A percentile compares a stretch with the other conserved stretches of the same genome.
These are phyloP conservation scores for Penicillium digitatum DNA, from an alignment of 2,329 filamentous ascomycete genomes.

Conservation along the genomic window DNA sequence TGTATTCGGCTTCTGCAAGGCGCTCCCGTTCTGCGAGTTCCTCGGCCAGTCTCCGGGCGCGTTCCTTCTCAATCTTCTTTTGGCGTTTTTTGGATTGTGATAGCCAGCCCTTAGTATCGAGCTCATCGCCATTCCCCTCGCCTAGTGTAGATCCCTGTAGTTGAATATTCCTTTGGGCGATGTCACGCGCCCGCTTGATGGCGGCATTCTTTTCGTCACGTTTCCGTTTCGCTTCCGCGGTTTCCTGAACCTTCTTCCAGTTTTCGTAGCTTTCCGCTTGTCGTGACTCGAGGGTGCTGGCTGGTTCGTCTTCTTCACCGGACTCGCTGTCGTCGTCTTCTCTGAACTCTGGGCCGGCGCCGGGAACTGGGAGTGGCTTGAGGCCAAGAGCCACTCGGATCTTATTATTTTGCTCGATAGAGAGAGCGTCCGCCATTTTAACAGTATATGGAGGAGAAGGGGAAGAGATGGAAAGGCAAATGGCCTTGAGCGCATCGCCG, in stretches of 20 bases:
- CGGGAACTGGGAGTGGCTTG: constrained; percentile 81
- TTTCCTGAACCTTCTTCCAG: constrained; percentile 61
- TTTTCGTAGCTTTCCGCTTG: constrained; percentile 44
- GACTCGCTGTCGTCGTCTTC: constrained; percentile 45
- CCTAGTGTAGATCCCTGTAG: constrained; percentile 81
- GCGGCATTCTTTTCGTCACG: constrained; percentile 77
- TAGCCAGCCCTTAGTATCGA: constrained; percentile 83
- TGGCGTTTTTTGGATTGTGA: constrained; percentile 87
- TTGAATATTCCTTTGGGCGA: constrained; percentile 68
- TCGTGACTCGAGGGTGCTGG: constrained; percentile 75
- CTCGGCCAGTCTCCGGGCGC: constrained; percentile 66
- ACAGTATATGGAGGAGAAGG: constrained; percentile 3
- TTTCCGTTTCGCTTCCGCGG: constrained; percentile 66
- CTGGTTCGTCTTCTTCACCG: constrained; percentile 62
- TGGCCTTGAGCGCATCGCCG: not conserved
- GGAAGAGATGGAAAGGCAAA: not conserved
- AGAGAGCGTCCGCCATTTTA: constrained; percentile 55
- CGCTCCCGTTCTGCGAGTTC: constrained; percentile 74
- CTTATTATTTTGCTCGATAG: constrained; percentile 91
- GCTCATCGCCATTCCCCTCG: constrained; percentile 62
- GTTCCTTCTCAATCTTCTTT: constrained; percentile 76
- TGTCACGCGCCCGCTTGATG: constrained; percentile 82
- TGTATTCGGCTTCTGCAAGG: constrained; percentile 70
- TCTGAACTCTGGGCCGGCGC: constrained; percentile 58
- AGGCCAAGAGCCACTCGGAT: constrained; percentile 84